Evolutionary conservation across 2,329 filamentous ascomycete genomes (phyloP), one percentile per base, ranked within the genome.

Genomic region (Whalleya microplaca): DNA sequence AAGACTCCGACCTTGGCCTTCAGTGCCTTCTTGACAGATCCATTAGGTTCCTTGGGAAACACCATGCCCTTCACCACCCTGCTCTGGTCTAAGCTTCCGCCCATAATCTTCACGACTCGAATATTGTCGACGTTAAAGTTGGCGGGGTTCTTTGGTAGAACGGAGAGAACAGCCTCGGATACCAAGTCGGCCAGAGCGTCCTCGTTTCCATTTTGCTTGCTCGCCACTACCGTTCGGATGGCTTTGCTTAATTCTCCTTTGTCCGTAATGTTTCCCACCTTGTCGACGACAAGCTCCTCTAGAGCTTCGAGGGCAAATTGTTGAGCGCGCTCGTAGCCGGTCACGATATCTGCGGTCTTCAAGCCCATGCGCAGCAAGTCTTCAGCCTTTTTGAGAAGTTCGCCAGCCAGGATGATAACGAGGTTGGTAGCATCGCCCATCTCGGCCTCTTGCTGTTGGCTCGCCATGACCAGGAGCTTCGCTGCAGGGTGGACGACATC

Each of bases 101-200:
- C 95, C 94, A 99, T 98, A 71, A 99, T 99, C 84, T 99, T 99
- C 69, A 99, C 96, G 56, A 99, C 96, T 58, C 95, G 91, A 69
- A 99, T 89, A 76, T 99, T 99, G 81, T 99, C 95, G 64, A 99
- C 92, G 77, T 97, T 99, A 84, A 99, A 99, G 79, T 96, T 93
- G 73, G 84, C 78, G 20, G 95, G 90, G 78, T 97, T 96, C 82
- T 97, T 97, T 65, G 96, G 95, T 62, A 99, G 84, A 19, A 99
- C 93, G 44, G 92, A 87, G 54, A 98, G 85, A 54, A 89, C 85
- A 42, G 85, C 87, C 74, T 97, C 92, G 45, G 96, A 88, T 63
- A 99, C 93, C 69, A 98, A 84, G 51, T 88, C 81, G 59, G 93
- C 91, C 52, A 99, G 82, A 70, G 92, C 85, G 51, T 96, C 91